Evolutionary conservation across 176 grass and related monocot genomes (phyloP).

Genomic region (Oryza meyeriana): DNA sequence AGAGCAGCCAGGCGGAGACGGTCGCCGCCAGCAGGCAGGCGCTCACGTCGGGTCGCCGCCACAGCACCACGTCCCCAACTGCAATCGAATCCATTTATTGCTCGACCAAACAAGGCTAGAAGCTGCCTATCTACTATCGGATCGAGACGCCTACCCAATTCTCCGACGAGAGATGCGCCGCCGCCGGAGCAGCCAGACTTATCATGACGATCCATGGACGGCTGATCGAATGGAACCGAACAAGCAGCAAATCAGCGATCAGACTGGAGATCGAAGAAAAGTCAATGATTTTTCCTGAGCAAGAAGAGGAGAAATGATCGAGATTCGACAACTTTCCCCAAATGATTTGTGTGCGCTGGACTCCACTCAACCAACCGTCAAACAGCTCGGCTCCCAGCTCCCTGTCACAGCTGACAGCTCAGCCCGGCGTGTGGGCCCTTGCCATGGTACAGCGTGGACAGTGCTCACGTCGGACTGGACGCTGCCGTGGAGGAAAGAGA

Average conservation of each 20-base stretch:
- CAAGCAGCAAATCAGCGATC: neutral
- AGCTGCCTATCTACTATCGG: neutral
- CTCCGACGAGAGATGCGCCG: neutral
- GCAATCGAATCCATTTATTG: neutral
- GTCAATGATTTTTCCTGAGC: neutral
- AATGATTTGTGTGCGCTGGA: neutral
- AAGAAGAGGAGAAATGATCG: neutral
- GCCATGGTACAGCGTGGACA: neutral
- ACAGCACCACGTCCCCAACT: slow-evolving; percentile 76
- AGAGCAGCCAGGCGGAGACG: slow-evolving; percentile 55
- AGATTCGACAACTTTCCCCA: neutral
- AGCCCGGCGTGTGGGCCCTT: neutral
- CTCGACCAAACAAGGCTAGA: neutral
- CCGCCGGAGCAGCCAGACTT: neutral
- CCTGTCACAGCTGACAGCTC: neutral
- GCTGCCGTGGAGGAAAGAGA: too few relatives aligned
- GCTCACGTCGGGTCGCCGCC: slow-evolving; percentile 56
- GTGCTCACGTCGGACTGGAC: neutral
- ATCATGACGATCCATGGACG: neutral
- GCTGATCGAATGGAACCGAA: neutral
- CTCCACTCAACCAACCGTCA: neutral
- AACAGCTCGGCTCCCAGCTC: neutral
- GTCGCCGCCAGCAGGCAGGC: slow-evolving; percentile 39
- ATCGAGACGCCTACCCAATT: neutral
- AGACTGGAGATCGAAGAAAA: neutral